Conservation (phyloP, 2,329 filamentous ascomycete genomes). For the Pseudogymnoascus sp. region DNA sequence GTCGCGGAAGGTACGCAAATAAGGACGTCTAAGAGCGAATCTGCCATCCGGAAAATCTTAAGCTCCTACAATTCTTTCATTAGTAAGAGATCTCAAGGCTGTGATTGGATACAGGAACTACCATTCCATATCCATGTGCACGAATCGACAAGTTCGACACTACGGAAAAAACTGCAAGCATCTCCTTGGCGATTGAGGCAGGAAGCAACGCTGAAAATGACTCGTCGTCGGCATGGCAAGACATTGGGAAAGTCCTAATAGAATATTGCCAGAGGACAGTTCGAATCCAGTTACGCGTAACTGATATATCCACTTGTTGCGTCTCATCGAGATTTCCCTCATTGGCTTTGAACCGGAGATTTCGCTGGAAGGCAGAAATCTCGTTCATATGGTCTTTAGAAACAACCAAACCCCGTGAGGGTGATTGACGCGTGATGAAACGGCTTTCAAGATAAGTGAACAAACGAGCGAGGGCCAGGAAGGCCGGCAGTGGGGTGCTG, state of each 20-base stretch:
- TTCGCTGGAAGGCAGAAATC: not conserved
- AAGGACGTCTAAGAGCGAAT: not conserved
- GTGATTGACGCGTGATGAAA: not conserved
- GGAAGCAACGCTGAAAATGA: not conserved
- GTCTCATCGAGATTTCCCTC: not conserved
- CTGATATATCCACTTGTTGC: not conserved
- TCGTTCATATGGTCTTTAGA: not conserved
- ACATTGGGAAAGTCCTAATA: not conserved
- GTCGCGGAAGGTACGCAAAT: not conserved
- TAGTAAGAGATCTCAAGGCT: not conserved
- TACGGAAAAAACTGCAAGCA: not conserved
- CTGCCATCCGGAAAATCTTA: not conserved
- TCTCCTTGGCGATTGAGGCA: not conserved
- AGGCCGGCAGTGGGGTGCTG: not conserved
- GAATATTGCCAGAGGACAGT: not conserved
- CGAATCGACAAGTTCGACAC: not conserved
- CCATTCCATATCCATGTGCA: not conserved
- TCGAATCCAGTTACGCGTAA: not conserved
- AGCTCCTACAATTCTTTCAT: not conserved
- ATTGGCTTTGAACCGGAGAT: not conserved
- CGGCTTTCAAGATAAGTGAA: not conserved
- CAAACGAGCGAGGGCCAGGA: not conserved
- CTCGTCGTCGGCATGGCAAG: not conserved
- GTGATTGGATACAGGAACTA: not conserved
- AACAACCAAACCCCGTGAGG: not conserved